phyloP scores from a whole-genome alignment of 805 yeast genomes.

The Metschnikowia hibisci region DNA sequence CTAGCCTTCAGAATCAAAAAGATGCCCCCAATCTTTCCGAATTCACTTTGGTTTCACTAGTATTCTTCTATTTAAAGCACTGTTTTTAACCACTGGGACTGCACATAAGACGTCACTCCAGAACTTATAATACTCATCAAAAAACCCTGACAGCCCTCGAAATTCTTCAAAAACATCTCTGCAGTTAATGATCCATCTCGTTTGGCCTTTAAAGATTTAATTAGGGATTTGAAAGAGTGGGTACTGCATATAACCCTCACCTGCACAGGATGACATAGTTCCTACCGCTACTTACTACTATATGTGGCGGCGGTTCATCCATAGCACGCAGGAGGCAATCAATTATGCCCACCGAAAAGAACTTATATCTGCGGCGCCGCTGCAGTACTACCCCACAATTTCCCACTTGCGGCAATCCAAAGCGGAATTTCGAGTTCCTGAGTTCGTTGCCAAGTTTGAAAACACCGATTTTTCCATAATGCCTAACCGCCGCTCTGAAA shows the following conservation, averaged over 20 bases:
- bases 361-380: conserved; percentile 12
- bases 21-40: too few relatives aligned
- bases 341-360: conserved; percentile 13
- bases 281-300: background rate
- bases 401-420: conserved; percentile 4
- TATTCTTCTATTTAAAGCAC: too few relatives aligned
- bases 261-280: background rate
- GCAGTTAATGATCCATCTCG: too few relatives aligned
- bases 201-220: too few relatives aligned
- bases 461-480: conserved; percentile 16
- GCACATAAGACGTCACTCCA: too few relatives aligned
- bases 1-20: too few relatives aligned
- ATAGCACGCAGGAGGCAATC: conserved; percentile 4
- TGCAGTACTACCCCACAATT: conserved; percentile 13
- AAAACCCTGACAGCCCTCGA: too few relatives aligned
- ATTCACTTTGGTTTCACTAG: too few relatives aligned
- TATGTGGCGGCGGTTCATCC: background rate
- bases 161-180: too few relatives aligned
- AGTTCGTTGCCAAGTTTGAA: conserved; percentile 31
- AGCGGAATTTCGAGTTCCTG: conserved; percentile 32
- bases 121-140: too few relatives aligned
- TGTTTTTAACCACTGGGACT: too few relatives aligned
- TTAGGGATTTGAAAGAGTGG: too few relatives aligned
- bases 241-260: background rate
- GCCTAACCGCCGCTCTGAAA: conserved; percentile 8